Evolutionary conservation across 1,284 basidiomycete genomes (phyloP).

Genomic region (Apiotrichum gracile): DNA sequence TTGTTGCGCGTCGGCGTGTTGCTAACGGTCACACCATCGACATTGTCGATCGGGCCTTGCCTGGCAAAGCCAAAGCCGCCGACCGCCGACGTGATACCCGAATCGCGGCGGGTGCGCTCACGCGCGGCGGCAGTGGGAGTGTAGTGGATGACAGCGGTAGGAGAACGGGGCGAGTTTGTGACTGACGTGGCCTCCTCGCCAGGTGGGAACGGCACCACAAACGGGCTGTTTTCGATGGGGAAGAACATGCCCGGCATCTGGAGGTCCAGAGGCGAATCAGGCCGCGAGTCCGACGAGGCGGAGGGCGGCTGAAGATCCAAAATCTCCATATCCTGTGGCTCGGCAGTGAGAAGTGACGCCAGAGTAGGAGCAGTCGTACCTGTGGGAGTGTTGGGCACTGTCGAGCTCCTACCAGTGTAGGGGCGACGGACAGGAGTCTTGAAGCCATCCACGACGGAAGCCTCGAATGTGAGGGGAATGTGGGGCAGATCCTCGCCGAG

Average conservation of each 20-base stretch:
- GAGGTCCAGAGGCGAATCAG: neutral
- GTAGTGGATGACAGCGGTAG: neutral
- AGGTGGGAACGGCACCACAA: slow-evolving; percentile 4
- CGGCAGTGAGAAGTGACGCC: neutral
- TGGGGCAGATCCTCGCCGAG: neutral
- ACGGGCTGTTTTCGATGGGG: neutral
- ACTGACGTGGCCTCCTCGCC: neutral
- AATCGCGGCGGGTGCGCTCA: slow-evolving; percentile 3
- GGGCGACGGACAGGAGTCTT: neutral
- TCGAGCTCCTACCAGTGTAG: neutral
- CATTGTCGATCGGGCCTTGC: neutral
- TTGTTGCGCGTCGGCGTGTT: neutral
- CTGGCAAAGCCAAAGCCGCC: neutral
- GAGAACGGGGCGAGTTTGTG: neutral
- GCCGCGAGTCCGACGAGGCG: neutral
- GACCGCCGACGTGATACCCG: neutral
- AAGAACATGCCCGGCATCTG: neutral
- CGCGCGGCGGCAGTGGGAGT: slow-evolving; percentile 1
- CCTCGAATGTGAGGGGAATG: neutral
- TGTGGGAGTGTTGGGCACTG: neutral
- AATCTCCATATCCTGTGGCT: neutral
- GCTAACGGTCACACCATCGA: neutral
- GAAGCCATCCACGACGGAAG: neutral
- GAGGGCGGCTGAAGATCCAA: neutral
- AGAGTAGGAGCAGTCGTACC: neutral